Percentiles rank a stretch among this genome's conserved stretches.
Conservation (phyloP, 805 yeast genomes). For the Groenewaldozyma salmanticensis region DNA sequence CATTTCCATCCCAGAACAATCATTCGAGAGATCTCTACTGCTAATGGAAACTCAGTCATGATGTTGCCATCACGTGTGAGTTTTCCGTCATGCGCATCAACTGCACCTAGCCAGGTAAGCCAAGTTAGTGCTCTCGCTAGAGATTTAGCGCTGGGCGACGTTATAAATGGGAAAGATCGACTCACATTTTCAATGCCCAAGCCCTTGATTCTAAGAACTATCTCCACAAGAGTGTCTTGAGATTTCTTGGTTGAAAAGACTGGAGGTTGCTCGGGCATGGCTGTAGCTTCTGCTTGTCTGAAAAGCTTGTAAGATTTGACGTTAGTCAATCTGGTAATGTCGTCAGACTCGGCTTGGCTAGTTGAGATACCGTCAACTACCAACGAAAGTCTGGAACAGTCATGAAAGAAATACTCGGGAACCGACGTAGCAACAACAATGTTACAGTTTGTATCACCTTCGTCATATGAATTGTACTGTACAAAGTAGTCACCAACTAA, state of each 20-base stretch:
- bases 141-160: constrained; percentile 63
- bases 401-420: too few relatives aligned
- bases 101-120: constrained; percentile 65
- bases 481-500: background rate
- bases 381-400: constrained; percentile 48
- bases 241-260: background rate
- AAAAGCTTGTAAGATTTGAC: constrained; percentile 69
- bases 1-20: constrained; percentile 46
- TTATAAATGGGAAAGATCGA: constrained; percentile 56
- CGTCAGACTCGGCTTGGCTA: background rate
- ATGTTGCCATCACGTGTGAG: constrained; percentile 6
- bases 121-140: constrained; percentile 62
- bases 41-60: constrained; percentile 26
- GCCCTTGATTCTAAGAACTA: constrained; percentile 56
- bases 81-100: constrained; percentile 58
- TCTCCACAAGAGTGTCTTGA: constrained; percentile 38
- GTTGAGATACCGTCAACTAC: constrained; percentile 29
- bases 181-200: constrained; percentile 49
- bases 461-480: background rate
- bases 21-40: constrained; percentile 59
- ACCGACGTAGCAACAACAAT: background rate
- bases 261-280: background rate
- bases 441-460: background rate
- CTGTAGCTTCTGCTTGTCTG: constrained; percentile 49
- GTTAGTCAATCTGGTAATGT: constrained; percentile 10